phyloP scores from a whole-genome alignment of 2,329 filamentous ascomycete species.

The Pseudogymnoascus sp. region DNA sequence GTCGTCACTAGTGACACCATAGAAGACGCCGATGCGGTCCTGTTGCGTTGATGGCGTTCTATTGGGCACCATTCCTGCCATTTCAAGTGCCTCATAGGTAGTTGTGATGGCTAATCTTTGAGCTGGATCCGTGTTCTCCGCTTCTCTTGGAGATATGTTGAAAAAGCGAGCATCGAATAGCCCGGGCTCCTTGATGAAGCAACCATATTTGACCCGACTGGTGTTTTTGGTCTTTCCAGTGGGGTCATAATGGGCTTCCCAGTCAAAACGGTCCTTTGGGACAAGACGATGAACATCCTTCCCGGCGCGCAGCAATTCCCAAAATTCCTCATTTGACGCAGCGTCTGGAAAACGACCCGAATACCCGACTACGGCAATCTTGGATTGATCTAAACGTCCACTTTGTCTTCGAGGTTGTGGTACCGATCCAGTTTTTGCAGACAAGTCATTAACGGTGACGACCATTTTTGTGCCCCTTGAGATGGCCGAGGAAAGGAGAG shows the following conservation, averaged over 20 bases:
- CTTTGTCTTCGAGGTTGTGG: slow-evolving; percentile 4
- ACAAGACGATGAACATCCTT: slow-evolving; percentile 59
- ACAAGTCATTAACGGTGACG: background rate
- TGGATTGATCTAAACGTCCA: slow-evolving; percentile 42
- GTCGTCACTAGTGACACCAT: slow-evolving; percentile 21
- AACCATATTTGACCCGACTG: slow-evolving; percentile 66
- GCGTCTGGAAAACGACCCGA: slow-evolving; percentile 69
- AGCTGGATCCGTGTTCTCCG: slow-evolving; percentile 71
- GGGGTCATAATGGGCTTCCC: slow-evolving; percentile 62
- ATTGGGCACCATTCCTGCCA: slow-evolving; percentile 59
- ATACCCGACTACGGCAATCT: slow-evolving; percentile 79
- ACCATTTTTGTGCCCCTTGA: background rate
- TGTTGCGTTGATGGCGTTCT: slow-evolving; percentile 36
- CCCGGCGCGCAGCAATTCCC: slow-evolving; percentile 68
- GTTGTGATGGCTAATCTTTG: slow-evolving; percentile 68
- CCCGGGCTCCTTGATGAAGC: slow-evolving; percentile 62
- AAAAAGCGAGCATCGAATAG: slow-evolving; percentile 74
- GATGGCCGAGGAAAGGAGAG: background rate
- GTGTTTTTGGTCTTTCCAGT: slow-evolving; percentile 69
- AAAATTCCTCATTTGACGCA: slow-evolving; percentile 61
- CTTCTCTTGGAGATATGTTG: slow-evolving; percentile 76
- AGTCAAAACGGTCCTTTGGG: slow-evolving; percentile 63
- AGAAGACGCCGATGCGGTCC: slow-evolving; percentile 20
- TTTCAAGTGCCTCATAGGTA: slow-evolving; percentile 72
- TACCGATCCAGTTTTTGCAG: background rate